phyloP scores from a whole-genome alignment of 202 grass and related monocot species.

The Alloteropsis angusta region DNA sequence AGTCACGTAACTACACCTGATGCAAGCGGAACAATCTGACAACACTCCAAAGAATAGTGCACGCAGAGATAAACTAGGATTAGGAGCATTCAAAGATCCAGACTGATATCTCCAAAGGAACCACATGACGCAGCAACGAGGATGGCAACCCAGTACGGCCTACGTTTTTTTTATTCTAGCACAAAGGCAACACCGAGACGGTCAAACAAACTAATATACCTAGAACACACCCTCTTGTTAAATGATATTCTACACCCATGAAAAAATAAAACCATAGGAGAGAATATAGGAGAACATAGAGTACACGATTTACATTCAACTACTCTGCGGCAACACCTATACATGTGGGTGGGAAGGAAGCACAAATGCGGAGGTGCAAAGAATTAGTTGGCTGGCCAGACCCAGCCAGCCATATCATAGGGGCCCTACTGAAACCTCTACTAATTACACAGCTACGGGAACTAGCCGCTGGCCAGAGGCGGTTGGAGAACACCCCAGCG shows the following conservation, averaged over 20 bases:
- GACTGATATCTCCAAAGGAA: neutral
- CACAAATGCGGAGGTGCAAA: conserved; percentile 32
- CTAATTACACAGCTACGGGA: conserved; percentile 53
- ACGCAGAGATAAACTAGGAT: no score
- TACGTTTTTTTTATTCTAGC: conserved; percentile 11
- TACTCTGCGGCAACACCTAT: conserved; percentile 31
- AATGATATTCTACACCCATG: conserved; percentile 51
- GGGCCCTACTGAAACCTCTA: conserved; percentile 34
- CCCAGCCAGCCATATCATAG: conserved; percentile 24
- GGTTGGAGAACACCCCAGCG: neutral
- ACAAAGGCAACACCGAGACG: neutral
- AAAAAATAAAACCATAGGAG: conserved; percentile 38
- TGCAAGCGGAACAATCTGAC: no score
- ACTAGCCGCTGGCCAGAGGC: conserved; percentile 13
- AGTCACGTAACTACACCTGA: no score
- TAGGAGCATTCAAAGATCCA: no score
- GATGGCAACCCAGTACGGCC: neutral
- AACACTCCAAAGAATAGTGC: no score
- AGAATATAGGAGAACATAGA: conserved; percentile 27
- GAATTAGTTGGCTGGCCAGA: conserved; percentile 44
- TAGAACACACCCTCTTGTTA: conserved; percentile 23
- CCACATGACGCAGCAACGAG: neutral
- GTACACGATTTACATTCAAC: conserved; percentile 48
- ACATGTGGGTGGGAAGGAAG: conserved; percentile 15
- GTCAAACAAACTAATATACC: neutral